These are phyloP conservation scores for Ogataea trehalophila DNA, from an alignment of 805 yeast genomes.

Conservation along the genomic window DNA sequence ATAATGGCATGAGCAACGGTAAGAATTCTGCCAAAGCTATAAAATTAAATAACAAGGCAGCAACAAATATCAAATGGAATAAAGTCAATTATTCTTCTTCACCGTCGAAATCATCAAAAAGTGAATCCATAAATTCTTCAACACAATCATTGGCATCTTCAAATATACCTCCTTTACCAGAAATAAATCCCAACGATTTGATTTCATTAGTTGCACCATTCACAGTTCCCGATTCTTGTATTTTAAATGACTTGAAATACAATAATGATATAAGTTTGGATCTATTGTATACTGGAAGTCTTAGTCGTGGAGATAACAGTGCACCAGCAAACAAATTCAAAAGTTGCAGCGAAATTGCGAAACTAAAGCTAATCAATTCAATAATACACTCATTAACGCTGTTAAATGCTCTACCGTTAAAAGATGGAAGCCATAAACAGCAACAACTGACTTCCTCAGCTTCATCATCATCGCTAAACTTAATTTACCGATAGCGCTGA, in stretches of 20 bases:
- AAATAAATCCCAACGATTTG: conserved; percentile 9
- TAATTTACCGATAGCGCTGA: background rate
- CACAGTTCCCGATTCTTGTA: conserved; percentile 12
- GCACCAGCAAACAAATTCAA: background rate
- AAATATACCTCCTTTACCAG: background rate
- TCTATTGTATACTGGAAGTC: conserved; percentile 10
- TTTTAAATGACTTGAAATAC: conserved; percentile 8
- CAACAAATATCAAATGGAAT: background rate
- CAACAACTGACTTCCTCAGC: no score
- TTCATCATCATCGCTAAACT: background rate
- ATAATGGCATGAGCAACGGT: background rate
- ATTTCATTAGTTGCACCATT: conserved; percentile 23
- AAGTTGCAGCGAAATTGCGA: conserved; percentile 6
- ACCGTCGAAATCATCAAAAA: background rate
- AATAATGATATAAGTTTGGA: conserved; percentile 4
- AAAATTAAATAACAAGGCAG: no score
- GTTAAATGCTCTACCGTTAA: conserved; percentile 6
- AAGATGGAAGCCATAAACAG: no score
- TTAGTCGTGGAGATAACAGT: background rate
- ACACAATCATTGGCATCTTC: background rate
- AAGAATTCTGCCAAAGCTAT: background rate
- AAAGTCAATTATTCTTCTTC: background rate
- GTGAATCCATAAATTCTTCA: background rate
- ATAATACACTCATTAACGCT: conserved; percentile 10
- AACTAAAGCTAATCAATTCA: conserved; percentile 7